Evolutionary conservation across 2,329 filamentous ascomycete species (phyloP).

Genomic region (Elsinoe arachidis): DNA sequence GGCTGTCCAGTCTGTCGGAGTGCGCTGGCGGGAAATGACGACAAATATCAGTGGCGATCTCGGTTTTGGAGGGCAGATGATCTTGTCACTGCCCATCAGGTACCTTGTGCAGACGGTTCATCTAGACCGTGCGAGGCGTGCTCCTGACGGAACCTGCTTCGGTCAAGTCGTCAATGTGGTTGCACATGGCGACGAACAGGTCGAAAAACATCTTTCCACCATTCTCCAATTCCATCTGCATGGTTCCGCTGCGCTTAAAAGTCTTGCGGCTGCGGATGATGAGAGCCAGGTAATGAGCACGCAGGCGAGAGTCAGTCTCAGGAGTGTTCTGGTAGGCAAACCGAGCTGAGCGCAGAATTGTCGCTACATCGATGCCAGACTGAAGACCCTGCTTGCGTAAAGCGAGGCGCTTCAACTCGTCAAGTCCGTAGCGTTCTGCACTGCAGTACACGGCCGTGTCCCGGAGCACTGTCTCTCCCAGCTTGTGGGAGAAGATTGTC

Average conservation of each 20-base stretch:
- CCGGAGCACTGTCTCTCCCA: slow-evolving; percentile 69
- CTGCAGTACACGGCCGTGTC: slow-evolving; percentile 94
- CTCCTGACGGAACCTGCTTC: slow-evolving; percentile 54
- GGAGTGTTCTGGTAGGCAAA: slow-evolving; percentile 95
- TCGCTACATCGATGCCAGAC: slow-evolving; percentile 82
- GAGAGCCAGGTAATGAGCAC: slow-evolving; percentile 93
- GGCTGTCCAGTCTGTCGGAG: slow-evolving; percentile 1
- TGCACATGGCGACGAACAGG: slow-evolving; percentile 96
- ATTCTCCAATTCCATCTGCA: slow-evolving; percentile 97
- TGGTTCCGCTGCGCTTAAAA: slow-evolving; percentile 96
- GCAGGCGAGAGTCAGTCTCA: slow-evolving; percentile 82
- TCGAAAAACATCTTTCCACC: slow-evolving; percentile 95
- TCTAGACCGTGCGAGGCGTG: slow-evolving; percentile 47
- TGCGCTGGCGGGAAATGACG: not conserved
- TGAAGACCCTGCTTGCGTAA: slow-evolving; percentile 92
- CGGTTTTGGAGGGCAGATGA: not conserved
- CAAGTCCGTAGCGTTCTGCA: slow-evolving; percentile 81
- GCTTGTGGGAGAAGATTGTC: slow-evolving; percentile 67
- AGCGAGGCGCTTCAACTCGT: slow-evolving; percentile 83
- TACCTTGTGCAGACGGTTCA: slow-evolving; percentile 18
- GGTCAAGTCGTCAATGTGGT: slow-evolving; percentile 93
- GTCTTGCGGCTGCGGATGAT: slow-evolving; percentile 96
- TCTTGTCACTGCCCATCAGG: slow-evolving; percentile 9
- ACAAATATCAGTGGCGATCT: not conserved
- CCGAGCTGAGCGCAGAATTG: slow-evolving; percentile 83